These are phyloP conservation scores for Rhodotorula sphaerocarpa DNA, from an alignment of 768 basidiomycete species.

Conservation along the genomic window DNA sequence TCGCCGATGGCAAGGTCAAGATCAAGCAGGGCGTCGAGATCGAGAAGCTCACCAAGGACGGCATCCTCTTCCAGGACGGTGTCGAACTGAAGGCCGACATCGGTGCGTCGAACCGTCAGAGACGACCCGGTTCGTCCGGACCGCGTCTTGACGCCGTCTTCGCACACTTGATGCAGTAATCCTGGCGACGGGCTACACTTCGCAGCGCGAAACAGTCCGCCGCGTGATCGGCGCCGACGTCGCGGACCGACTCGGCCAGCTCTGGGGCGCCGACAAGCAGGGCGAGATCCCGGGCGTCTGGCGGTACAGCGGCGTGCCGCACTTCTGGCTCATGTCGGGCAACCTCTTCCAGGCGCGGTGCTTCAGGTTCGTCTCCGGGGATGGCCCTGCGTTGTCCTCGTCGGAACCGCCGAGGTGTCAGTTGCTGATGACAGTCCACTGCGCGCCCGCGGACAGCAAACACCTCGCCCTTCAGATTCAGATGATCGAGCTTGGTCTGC, in stretches of 20 bases:
- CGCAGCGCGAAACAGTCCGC: slow-evolving; percentile 40
- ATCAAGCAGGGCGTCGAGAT: slow-evolving; percentile 57
- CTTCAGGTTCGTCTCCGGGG: slow-evolving; percentile 24
- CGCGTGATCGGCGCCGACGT: slow-evolving; percentile 40
- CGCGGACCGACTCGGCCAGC: slow-evolving; percentile 39
- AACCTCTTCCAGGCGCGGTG: slow-evolving; percentile 38
- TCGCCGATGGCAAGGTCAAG: slow-evolving; percentile 63
- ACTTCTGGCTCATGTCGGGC: slow-evolving; percentile 29
- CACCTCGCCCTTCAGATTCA: slow-evolving; percentile 28
- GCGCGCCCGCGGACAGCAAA: background rate
- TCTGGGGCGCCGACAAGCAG: slow-evolving; percentile 43
- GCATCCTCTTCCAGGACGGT: slow-evolving; percentile 47
- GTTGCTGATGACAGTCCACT: background rate
- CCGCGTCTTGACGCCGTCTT: background rate
- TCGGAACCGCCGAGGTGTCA: background rate
- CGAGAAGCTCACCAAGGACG: slow-evolving; percentile 47
- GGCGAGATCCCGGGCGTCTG: slow-evolving; percentile 39
- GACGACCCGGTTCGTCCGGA: slow-evolving; percentile 56
- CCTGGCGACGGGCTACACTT: slow-evolving; percentile 26
- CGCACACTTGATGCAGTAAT: background rate
- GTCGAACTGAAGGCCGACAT: slow-evolving; percentile 51
- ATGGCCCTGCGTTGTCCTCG: background rate
- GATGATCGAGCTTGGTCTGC: slow-evolving; percentile 37
- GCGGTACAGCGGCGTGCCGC: slow-evolving; percentile 19
- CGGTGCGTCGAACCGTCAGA: slow-evolving; percentile 52